Conservation (phyloP, 257 asterid species). For the Rehmannia glutinosa region DNA sequence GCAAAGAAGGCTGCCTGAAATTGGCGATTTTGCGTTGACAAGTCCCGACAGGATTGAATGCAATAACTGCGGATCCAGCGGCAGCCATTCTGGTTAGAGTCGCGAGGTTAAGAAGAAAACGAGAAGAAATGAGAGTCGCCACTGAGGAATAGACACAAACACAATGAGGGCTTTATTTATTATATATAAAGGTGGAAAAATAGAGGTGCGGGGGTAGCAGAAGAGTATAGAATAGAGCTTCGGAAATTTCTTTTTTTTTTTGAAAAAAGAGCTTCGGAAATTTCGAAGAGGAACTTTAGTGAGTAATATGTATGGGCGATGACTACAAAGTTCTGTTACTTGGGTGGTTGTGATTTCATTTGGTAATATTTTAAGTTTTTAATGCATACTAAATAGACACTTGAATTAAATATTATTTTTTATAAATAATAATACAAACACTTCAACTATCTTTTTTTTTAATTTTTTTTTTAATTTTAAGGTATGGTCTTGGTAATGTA, state of each 20-base stretch:
- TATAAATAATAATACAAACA: too few species aligned
- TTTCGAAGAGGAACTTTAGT: conserved; percentile 9
- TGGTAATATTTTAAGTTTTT: too few species aligned
- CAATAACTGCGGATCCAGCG: conserved; percentile 52
- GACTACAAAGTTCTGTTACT: conserved; percentile 12
- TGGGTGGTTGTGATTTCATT: conserved; percentile 15
- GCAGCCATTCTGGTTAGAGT: conserved; percentile 30
- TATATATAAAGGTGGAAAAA: not conserved
- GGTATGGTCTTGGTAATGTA: too few species aligned
- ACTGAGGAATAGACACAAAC: conserved; percentile 14
- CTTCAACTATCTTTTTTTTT: too few species aligned
- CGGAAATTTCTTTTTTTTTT: too few species aligned
- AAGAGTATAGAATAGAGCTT: too few species aligned
- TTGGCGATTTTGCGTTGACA: conserved; percentile 31
- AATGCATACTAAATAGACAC: too few species aligned
- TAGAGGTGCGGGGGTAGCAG: too few species aligned
- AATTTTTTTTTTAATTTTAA: not conserved
- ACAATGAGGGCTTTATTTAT: not conserved
- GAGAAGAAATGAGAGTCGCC: conserved; percentile 25
- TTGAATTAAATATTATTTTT: too few species aligned
- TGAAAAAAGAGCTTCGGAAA: too few species aligned
- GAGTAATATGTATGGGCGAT: conserved; percentile 21
- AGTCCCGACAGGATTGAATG: conserved; percentile 32
- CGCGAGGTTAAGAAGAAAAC: conserved; percentile 10
- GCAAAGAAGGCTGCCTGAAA: conserved; percentile 22